These are phyloP conservation scores for Trichoderma asperelloides DNA, from an alignment of 495 filamentous ascomycete genomes.

Conservation along the genomic window DNA sequence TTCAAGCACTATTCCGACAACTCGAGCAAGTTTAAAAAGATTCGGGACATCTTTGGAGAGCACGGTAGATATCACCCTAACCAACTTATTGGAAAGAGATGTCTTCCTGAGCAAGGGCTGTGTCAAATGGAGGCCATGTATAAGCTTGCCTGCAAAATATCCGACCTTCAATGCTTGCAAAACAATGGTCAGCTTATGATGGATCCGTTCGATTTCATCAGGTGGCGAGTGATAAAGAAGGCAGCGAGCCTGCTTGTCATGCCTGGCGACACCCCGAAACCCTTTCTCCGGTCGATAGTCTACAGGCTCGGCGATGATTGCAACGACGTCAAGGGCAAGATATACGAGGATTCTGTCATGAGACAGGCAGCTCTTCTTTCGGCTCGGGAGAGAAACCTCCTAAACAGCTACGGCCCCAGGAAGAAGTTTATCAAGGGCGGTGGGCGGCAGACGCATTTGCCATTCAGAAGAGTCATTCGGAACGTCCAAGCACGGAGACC, in stretches of 20 bases:
- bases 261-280: neutral
- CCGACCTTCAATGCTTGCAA: neutral
- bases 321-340: neutral
- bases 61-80: neutral
- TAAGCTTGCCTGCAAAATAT: neutral
- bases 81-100: neutral
- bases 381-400: neutral
- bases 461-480: neutral
- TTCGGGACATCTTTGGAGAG: neutral
- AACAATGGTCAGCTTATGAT: neutral
- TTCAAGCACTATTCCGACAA: neutral
- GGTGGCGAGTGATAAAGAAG: constrained; percentile 9
- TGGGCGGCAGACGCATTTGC: neutral
- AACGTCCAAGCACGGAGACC: neutral
- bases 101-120: neutral
- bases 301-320: neutral
- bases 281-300: neutral
- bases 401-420: neutral
- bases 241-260: neutral
- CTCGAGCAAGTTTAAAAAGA: constrained; percentile 3
- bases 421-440: neutral
- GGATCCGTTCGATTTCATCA: constrained; percentile 10
- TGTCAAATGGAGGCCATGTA: constrained; percentile 5
- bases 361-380: neutral
- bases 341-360: neutral